phyloP scores from a whole-genome alignment of 202 grass and related monocot species.

The Panicum virgatum region DNA sequence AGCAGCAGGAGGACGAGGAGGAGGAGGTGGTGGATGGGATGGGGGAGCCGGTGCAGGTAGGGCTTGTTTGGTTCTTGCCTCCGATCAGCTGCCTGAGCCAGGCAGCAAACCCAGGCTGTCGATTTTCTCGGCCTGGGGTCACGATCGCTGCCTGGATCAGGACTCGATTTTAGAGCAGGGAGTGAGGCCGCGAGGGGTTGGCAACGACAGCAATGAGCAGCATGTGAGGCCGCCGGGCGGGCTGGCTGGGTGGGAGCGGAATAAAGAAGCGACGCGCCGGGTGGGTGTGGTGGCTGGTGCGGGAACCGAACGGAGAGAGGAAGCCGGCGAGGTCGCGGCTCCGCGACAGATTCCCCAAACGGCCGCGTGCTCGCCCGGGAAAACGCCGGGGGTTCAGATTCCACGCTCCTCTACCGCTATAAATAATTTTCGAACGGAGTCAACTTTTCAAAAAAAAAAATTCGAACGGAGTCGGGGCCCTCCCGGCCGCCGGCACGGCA shows the following conservation, averaged over 20 bases:
- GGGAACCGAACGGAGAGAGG: neutral
- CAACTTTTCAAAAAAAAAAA: too few relatives aligned
- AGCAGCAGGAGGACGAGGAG: neutral
- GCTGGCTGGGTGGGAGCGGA: conserved; percentile 12
- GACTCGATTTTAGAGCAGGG: neutral
- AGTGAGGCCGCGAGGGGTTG: conserved; percentile 24
- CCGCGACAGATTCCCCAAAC: neutral
- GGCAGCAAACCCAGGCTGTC: too few relatives aligned
- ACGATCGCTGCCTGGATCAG: too few relatives aligned
- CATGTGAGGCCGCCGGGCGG: conserved; percentile 49
- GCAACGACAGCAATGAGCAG: conserved; percentile 30
- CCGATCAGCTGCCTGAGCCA: too few relatives aligned
- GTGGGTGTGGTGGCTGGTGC: neutral
- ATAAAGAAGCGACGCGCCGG: conserved; percentile 30
- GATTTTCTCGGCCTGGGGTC: too few relatives aligned
- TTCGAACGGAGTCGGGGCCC: neutral
- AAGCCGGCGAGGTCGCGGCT: neutral
- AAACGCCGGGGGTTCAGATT: neutral
- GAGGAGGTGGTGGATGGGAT: conserved; percentile 5
- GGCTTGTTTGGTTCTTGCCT: too few relatives aligned
- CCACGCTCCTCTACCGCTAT: neutral
- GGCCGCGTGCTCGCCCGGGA: neutral
- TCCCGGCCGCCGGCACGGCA: too few relatives aligned
- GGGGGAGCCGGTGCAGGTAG: neutral
- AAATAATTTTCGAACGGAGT: too few relatives aligned